These are phyloP conservation scores for Cytospora schulzeri DNA, from an alignment of 2,329 filamentous ascomycete genomes.

Conservation along the genomic window DNA sequence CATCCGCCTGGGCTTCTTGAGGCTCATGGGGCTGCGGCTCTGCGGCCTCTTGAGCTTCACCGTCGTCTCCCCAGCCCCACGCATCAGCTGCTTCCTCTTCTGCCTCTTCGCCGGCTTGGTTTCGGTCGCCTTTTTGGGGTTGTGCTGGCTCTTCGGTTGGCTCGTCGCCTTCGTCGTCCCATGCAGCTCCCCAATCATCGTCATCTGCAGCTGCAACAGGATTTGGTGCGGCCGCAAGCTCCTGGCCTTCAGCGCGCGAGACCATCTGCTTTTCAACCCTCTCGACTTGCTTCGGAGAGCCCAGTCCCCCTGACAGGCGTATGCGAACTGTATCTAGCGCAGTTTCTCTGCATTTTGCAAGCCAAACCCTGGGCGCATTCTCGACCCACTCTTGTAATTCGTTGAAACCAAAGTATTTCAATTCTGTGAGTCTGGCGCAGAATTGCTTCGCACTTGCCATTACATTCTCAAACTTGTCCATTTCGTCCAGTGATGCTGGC, in stretches of 20 bases:
- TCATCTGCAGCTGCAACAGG: slow-evolving; percentile 44
- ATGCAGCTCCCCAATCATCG: slow-evolving; percentile 76
- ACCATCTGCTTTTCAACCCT: slow-evolving; percentile 82
- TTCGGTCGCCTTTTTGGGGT: slow-evolving; percentile 30
- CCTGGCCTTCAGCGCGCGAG: slow-evolving; percentile 65
- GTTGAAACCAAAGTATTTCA: slow-evolving; percentile 63
- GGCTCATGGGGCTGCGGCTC: slow-evolving; percentile 31
- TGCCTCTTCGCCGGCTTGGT: slow-evolving; percentile 30
- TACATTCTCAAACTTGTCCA: slow-evolving; percentile 70
- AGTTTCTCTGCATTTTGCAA: slow-evolving; percentile 78
- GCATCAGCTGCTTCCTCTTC: slow-evolving; percentile 43
- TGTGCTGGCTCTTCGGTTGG: slow-evolving; percentile 30
- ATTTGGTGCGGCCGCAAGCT: slow-evolving; percentile 53
- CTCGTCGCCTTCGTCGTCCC: slow-evolving; percentile 69
- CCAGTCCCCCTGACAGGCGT: slow-evolving; percentile 66
- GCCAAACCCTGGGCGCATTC: slow-evolving; percentile 80
- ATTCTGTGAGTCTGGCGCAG: slow-evolving; percentile 60
- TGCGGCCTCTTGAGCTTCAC: slow-evolving; percentile 32
- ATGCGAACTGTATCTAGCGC: slow-evolving; percentile 75
- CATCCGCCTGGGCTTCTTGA: slow-evolving; percentile 35
- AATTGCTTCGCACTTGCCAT: slow-evolving; percentile 68
- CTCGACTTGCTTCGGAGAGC: slow-evolving; percentile 71
- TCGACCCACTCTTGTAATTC: slow-evolving; percentile 79
- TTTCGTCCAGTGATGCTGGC: slow-evolving; percentile 71
- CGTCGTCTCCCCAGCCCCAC: slow-evolving; percentile 40